Percentiles rank a stretch among this genome's conserved stretches.
These are phyloP conservation scores for Quercus robur DNA, from an alignment of 306 rosid species.

Conservation along the genomic window DNA sequence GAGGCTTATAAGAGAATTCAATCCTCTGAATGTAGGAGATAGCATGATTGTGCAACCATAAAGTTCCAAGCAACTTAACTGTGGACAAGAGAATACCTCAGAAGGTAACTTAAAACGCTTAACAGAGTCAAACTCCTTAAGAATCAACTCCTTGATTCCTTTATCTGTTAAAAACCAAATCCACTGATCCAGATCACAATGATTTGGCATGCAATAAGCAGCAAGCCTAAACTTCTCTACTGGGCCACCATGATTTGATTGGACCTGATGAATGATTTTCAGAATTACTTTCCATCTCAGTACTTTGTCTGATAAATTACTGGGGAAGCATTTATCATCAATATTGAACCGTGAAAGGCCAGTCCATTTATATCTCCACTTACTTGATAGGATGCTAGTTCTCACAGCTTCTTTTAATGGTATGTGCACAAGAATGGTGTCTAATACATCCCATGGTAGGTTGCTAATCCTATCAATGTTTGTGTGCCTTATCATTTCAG, in stretches of 20 bases:
- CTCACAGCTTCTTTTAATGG: constrained; percentile 23
- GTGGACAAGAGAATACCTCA: constrained; percentile 9
- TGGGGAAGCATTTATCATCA: constrained; percentile 19
- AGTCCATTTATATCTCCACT: constrained; percentile 28
- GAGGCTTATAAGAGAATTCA: constrained; percentile 16
- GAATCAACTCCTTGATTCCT: constrained; percentile 24
- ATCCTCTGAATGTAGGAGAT: constrained; percentile 3
- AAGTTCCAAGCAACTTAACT: constrained; percentile 17
- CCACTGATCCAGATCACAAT: constrained; percentile 19
- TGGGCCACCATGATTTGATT: constrained; percentile 3
- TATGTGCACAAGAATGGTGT: constrained; percentile 10
- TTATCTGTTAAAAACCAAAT: constrained; percentile 7
- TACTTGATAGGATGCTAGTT: constrained; percentile 26
- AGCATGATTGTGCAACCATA: constrained; percentile 15
- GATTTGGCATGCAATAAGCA: constrained; percentile 20
- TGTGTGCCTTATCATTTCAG: background rate
- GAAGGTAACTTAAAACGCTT: constrained; percentile 11
- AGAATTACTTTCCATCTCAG: constrained; percentile 19
- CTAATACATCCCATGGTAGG: constrained; percentile 26
- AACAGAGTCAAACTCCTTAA: constrained; percentile 8
- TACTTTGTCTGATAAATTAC: constrained; percentile 1
- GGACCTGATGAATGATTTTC: constrained; percentile 17
- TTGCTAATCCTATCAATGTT: constrained; percentile 20
- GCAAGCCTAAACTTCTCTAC: constrained; percentile 27
- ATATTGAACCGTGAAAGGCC: constrained; percentile 21